Evolutionary conservation across 2,329 filamentous ascomycete species (phyloP), one percentile per base, ranked within the genome.

Genomic region (Neofusicoccum parvum): DNA sequence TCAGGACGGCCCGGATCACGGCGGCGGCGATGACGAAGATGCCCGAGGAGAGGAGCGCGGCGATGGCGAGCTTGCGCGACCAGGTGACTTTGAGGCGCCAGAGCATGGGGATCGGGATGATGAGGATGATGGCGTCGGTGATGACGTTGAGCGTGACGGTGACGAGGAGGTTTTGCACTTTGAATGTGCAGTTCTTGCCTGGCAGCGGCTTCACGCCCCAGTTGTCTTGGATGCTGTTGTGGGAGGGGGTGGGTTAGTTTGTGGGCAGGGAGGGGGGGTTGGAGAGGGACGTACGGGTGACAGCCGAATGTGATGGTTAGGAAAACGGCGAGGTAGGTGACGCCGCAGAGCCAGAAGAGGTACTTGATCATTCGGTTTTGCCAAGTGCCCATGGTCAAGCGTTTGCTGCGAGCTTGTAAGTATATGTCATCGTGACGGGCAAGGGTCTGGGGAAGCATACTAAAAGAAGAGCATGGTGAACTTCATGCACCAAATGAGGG

Each of bases 11-110:
- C 9, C 76, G 72, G 14, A 76, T 70, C 50, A 78, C 71, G 20
- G 77, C 76, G 1, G 77, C 75, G 3, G 69, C 67, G 64, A 78
- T 78, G 68, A 78, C 72, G 64, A 78, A 78, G 6, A 77, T 37
- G 32, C 76, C 75, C 1, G 76, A 77, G 3, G 70, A 74, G 0
- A 79, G 70, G 7, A 79, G 68, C 0, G 75, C n/a, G 5, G 66
- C 71, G 39, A 79, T 69, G 10, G 70, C 70, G 32, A 79, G 64
- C 59, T 78, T 79, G 62, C 73, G 74, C 11, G 67, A 70, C 0
- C 72, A 17, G 0, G 74, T 69, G 3, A 76, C 69, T 45, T 72
- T 71, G 2, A 79, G 68, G 3, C 68, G 69, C 72, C 73, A 79
- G 3, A 79, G 68, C 20, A 79, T 66, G 0, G 76, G 76, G 17